Evolutionary conservation across 352 stramenopile genomes (phyloP), one percentile per base, ranked within the genome.

Genomic region (Globisporangium sylvaticum): DNA sequence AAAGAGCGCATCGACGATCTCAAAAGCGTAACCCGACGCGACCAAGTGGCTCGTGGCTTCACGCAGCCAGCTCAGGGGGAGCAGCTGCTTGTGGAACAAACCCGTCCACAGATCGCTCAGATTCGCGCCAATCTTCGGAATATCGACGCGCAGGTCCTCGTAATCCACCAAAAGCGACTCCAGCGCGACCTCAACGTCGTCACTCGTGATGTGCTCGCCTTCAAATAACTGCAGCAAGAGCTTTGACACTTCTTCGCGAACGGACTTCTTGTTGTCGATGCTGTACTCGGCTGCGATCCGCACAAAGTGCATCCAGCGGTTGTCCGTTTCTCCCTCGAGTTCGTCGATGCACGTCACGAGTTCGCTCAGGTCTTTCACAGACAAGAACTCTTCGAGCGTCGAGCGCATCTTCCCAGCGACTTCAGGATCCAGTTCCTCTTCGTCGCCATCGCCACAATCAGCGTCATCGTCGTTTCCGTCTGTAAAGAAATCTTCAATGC

Each of bases 321-420:
- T 65, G 8, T 68, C 63, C 4, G 37, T 27, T 10, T 46, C 42
- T 0, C 32, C 53, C 8, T 78, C 80, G 14, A 93, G 67, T 61
- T 96, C 88, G 9, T 92, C 70, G 12, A 95, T 76, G 63, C 88
- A 96, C 29, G 78, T 73, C 59, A 92, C 82, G 29, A 94, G 71
- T 68, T 96, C 88, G 27, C 74, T 69, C 6, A 92, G 65, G 37
- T 96, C 88, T 42, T 91, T 90, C 15, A 92, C 76, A 1, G 77
- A 80, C 8, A 96, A 48, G 37, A 90, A 96, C 73, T 96, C 88
- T 27, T 92, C 80, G 8, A 96, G 62, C 1, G 83, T 93, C 58
- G 67, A 87, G 29, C 81, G 76, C 76, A 96, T 78, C 64, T 90
- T 92, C 14, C 62, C 66, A 8, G 83, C 81, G 32, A 80, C 64